phyloP scores from a whole-genome alignment of 129 eudicot genomes.

The Helianthus annuus region HanXRQr2.0-SUNRISE NC_035435.2:138379512-138380011 shows the following conservation, averaged over 20 bases:
- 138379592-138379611: conserved; percentile 74
- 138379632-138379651: conserved; percentile 81
- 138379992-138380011: conserved; percentile 57
- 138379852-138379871: conserved; percentile 55
- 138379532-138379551: conserved; percentile 81
- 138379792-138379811: conserved; percentile 49
- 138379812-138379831: conserved; percentile 67
- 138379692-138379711: conserved; percentile 49
- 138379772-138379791: conserved; percentile 65
- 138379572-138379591: conserved; percentile 83
- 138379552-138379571: conserved; percentile 75
- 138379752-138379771: conserved; percentile 52
- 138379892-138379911: conserved; percentile 69
- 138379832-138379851: conserved; percentile 62
- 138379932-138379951: conserved; percentile 73
- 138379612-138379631: conserved; percentile 68
- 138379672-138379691: conserved; percentile 77
- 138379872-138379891: conserved; percentile 50
- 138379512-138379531: conserved; percentile 86
- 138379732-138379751: conserved; percentile 94
- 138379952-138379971: conserved; percentile 56
- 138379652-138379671: conserved; percentile 57
- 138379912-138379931: conserved; percentile 49
- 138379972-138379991: conserved; percentile 42
- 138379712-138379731: conserved; percentile 62